These are phyloP conservation scores for Mycosphaerella sp. DNA, from an alignment of 2,329 filamentous ascomycete genomes.

Conservation along the genomic window DNA sequence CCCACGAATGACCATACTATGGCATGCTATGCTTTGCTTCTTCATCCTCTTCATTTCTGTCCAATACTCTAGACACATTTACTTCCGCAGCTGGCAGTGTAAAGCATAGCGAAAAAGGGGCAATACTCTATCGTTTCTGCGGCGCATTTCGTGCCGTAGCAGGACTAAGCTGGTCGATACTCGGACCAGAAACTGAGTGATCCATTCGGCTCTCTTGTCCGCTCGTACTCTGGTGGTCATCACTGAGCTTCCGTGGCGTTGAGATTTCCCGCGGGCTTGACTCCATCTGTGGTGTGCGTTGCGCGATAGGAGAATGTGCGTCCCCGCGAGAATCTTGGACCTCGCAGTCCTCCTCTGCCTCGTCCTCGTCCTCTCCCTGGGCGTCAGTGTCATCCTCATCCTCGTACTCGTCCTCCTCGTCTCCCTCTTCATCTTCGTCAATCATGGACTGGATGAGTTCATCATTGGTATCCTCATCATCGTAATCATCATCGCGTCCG, in stretches of 20 bases:
- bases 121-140: slow-evolving; percentile 1
- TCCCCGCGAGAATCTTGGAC: slow-evolving; percentile 13
- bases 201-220: not conserved
- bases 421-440: slow-evolving; percentile 27
- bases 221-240: not conserved
- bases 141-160: not conserved
- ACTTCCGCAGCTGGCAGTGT: no score
- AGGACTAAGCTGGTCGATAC: not conserved
- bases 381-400: slow-evolving; percentile 14
- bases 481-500: slow-evolving; percentile 9
- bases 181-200: not conserved
- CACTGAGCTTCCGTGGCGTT: slow-evolving; percentile 1
- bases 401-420: slow-evolving; percentile 20
- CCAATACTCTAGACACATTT: no score
- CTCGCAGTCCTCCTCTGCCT: slow-evolving; percentile 15
- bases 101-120: no score
- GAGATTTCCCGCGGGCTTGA: not conserved
- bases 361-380: slow-evolving; percentile 11
- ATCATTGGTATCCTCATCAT: slow-evolving; percentile 9
- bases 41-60: no score
- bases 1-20: not conserved
- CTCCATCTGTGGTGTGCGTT: slow-evolving; percentile 12
- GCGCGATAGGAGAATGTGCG: slow-evolving; percentile 11
- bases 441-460: slow-evolving; percentile 15
- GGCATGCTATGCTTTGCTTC: not conserved